Conservation (phyloP, 495 filamentous ascomycete genomes). For the Baudoinia panamericana region DNA sequence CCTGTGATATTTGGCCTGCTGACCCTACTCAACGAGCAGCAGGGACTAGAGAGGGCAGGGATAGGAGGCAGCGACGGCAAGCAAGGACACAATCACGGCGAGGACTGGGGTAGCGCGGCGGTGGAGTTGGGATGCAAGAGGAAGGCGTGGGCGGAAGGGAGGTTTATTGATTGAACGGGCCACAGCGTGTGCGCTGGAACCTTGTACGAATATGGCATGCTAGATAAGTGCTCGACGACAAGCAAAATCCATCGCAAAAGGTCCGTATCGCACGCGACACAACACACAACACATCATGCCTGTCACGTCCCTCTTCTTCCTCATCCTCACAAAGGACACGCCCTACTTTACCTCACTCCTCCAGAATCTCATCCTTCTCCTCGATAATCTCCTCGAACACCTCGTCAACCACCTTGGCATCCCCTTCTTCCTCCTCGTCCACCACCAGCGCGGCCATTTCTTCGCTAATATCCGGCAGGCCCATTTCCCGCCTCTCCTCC, state of each 20-base stretch:
- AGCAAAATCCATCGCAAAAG: no score
- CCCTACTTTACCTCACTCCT: conserved; percentile 15
- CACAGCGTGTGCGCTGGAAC: no score
- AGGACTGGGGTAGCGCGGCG: conserved; percentile 42
- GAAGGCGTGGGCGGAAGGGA: conserved; percentile 53
- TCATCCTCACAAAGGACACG: not conserved
- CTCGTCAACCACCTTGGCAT: conserved; percentile 81
- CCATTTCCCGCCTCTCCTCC: conserved; percentile 56
- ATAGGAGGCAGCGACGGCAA: conserved; percentile 38
- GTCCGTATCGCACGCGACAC: no score
- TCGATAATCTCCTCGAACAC: conserved; percentile 48
- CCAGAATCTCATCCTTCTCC: conserved; percentile 71
- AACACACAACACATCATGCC: no score
- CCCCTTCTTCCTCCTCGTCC: conserved; percentile 56
- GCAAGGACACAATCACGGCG: conserved; percentile 30
- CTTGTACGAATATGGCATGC: no score
- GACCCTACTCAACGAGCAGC: conserved; percentile 77
- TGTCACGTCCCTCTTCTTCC: not conserved
- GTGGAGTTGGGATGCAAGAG: conserved; percentile 64
- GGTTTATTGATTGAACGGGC: conserved; percentile 32
- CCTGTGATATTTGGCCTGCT: conserved; percentile 88
- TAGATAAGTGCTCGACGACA: no score
- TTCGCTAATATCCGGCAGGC: conserved; percentile 50
- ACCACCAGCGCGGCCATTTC: conserved; percentile 35
- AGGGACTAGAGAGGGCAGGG: conserved; percentile 77